Evolutionary conservation across 257 asterid species (phyloP), one percentile per base, ranked within the genome.

Genomic region (Nicotiana sylvestris): DNA sequence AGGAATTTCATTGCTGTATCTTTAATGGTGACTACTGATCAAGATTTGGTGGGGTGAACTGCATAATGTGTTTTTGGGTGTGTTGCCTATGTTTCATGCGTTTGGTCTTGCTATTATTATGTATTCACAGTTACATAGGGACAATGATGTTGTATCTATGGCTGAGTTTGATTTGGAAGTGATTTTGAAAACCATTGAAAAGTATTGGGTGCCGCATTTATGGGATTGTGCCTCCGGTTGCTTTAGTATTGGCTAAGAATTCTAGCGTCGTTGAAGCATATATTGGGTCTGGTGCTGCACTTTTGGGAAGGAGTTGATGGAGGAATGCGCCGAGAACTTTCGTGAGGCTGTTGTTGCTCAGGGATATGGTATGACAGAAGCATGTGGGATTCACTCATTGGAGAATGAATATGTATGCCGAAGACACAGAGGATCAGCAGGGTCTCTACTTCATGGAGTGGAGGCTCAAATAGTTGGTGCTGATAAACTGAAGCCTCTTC

Each of bases 371-470:
- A 83, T 88, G 85, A 87, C 88, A 37, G 90, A 90, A 78, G 74
- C 83, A 4, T 37, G 87, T 46, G 90, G 86, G 46, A 81, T 51
- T 6, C 81, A 87, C 46, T 84, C 90, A 25, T 1, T 66, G 5
- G 93, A 81, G 74, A 64, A 86, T 70, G 7, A 70, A 43, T 21
- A 74, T 49, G 43, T 4, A 74, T 93, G 96, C 81, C 86, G 83
- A 39, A 88, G 95, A 68, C 89, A 93, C 85, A 84, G 95, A 78
- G 99, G 97, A 74, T 94, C 98, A 3, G 83, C 97, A 37, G 96
- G 99, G 83, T 86, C 4, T 67, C 95, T 94, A 84, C 87, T 68
- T 78, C 76, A 97, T 3, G 97, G 97, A 68, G 89, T 94, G 80
- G 97, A 93, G 86, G 81, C 93, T 60, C 92, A 88, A 88, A 91